Evolutionary conservation across 768 basidiomycete genomes (phyloP).

Genomic region (Podaxis sp.): DNA sequence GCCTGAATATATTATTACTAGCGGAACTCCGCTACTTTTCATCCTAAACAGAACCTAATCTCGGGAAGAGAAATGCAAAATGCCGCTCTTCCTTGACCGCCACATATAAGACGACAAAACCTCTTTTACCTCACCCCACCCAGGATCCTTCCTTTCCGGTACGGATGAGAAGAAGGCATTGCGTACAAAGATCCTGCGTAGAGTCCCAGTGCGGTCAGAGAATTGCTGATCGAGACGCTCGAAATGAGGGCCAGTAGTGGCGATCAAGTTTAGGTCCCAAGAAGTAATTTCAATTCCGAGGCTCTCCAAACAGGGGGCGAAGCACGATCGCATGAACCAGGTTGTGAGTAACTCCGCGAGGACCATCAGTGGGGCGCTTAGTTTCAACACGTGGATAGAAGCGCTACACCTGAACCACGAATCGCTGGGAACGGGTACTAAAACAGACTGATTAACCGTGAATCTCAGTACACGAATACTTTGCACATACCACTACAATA

Average conservation of each 20-base stretch:
- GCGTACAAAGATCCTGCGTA: not conserved
- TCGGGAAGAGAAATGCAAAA: not conserved
- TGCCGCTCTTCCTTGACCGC: not conserved
- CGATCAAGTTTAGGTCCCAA: not conserved
- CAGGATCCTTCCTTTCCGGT: not conserved
- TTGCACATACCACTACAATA: not conserved
- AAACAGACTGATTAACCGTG: not conserved
- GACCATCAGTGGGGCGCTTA: not conserved
- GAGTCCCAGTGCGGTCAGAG: not conserved
- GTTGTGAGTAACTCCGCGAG: not conserved
- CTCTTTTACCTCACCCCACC: not conserved
- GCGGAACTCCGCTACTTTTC: too few species aligned
- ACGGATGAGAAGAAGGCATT: not conserved
- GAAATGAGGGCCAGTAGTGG: not conserved
- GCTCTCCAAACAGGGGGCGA: not conserved
- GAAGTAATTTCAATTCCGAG: not conserved
- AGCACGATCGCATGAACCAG: not conserved
- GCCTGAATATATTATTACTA: too few species aligned
- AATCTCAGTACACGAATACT: not conserved
- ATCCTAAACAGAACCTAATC: not conserved
- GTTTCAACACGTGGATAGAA: not conserved
- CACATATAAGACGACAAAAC: not conserved
- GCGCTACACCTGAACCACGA: not conserved
- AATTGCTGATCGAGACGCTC: not conserved
- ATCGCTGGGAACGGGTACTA: not conserved